Base-by-base conservation (phyloP, 2,329 filamentous ascomycete genomes). In the Penicillium sp. region DNA sequence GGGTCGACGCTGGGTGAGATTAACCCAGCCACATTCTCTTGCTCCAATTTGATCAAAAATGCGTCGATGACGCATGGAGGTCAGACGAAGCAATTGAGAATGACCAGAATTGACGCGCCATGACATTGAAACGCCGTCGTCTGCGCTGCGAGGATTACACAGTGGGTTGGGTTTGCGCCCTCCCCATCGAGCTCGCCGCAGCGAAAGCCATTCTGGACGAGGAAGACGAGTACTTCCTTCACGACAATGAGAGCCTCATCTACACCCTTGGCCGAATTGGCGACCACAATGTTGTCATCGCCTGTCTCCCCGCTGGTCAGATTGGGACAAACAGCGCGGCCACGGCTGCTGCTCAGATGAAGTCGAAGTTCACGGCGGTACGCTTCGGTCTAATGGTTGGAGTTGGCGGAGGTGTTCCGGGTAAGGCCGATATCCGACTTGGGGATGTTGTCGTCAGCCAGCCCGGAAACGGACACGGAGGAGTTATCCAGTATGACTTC, bases 401-500 rank as follows among this genome's bases (percentile, higher is more conserved):
- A 9, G 38, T 74, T 31, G 73, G 71, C 1, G 73, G 72, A 21
- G 73, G 71, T 3, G 70, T 71, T 1, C 73, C 73, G 17, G 47
- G 59, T 3, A 60, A 65, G 13, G 46, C 55, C 3, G 71, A 74
- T 62, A 57, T 74, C 31, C 70, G 71, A 17, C 59, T 75, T 1
- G 72, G 73, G 1, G 73, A 75, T 63, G 61, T 75, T 8, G 71
- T 75, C 0, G 67, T 75, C 45, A 70, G 70, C 52, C 50, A 57
- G n/a, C 70, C 70, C 3, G 55, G 62, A 13, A 60, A 49, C 5
- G 48, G 19, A 1, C 56, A 46, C 21, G 64, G 62, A 11, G 73
- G 73, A 3, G 71, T 75, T n/a, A 66, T 75, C 9, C 73, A 76
- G 54, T 73, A 71, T 55, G 73, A 74, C 44, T 55, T 64, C 15